Base-by-base conservation (phyloP, 352 stramenopile genomes). In the Globisporangium barbulae region DNA sequence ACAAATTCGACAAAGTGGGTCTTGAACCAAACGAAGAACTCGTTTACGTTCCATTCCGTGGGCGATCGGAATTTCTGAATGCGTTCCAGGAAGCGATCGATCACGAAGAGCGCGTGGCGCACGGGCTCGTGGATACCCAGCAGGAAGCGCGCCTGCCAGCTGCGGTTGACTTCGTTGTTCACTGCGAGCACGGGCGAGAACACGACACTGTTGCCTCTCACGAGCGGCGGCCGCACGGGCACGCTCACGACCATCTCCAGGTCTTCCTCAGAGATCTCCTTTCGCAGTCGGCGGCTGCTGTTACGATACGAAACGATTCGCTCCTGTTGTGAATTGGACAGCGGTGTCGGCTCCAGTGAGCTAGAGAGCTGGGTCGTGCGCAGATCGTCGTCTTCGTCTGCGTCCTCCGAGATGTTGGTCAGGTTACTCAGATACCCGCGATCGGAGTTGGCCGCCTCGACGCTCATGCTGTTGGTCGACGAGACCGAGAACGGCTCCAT, bases 21-120 rank as follows among this genome's bases (percentile, higher is more conserved):
- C 63, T 86, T 89, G 65, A 94, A 94, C 82, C 83, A 94, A 28
- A 54, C 58, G 60, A 94, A 93, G 64, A 93, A 93, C 69, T 89
- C 85, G 30, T 58, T 59, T 25, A 86, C 76, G 56, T 88, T 88
- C 72, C 70, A 81, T 53, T 84, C 79, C 30, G 68, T 69, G 3
- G 71, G 69, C 10, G 74, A 71, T 17, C 74, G 71, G 50, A 70
- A 39, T n/a, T 71, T 45, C 42, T 84, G 78, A 15, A 82, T 88
- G 47, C 80, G 80, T 53, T 83, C 77, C 37, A 93, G 63, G 63
- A 92, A 94, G 31, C 84, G 74, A 67, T 94, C 83, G n/a, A 90
- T 92, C 17, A 94, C 83, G 44, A 78, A 94, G 0, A 94, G 69
- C 41, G 85, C 85, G 54, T 94, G 85, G 13, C 85, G 85, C 56